These are phyloP conservation scores for Irpex rosettiformis DNA, from an alignment of 1,284 basidiomycete species.

Conservation along the genomic window DNA sequence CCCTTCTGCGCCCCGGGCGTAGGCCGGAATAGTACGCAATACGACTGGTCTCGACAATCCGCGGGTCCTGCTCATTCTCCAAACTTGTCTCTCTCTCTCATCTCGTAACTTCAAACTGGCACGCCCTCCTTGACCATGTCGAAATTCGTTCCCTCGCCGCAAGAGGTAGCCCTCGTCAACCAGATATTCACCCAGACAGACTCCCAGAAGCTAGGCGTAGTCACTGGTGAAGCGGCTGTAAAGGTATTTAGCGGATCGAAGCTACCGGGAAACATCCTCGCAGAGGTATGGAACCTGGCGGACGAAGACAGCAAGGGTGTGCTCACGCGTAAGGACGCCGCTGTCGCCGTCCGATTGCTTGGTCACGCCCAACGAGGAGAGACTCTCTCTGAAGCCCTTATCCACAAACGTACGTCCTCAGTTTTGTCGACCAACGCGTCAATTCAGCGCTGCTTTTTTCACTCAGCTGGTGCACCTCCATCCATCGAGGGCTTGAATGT, in stretches of 20 bases:
- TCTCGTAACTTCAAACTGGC: conserved; percentile 11
- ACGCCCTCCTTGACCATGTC: conserved; percentile 42
- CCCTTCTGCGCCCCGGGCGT: background rate
- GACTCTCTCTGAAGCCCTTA: conserved; percentile 54
- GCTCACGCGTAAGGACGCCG: conserved; percentile 83
- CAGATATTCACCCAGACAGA: conserved; percentile 70
- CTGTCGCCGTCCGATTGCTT: conserved; percentile 85
- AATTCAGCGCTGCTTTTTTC: conserved; percentile 11
- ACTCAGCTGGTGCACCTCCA: conserved; percentile 77
- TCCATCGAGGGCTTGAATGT: conserved; percentile 71
- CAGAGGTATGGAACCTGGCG: conserved; percentile 92
- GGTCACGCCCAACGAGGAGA: conserved; percentile 92
- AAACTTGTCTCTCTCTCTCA: conserved; percentile 6
- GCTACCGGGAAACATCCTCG: conserved; percentile 74
- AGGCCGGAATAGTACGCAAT: conserved; percentile 1
- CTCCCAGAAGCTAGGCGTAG: conserved; percentile 73
- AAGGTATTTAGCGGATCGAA: conserved; percentile 78
- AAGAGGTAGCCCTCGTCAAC: conserved; percentile 65
- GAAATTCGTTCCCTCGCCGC: conserved; percentile 60
- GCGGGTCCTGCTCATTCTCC: background rate
- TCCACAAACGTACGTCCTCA: conserved; percentile 60
- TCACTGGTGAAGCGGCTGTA: conserved; percentile 85
- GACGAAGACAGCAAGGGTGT: conserved; percentile 94
- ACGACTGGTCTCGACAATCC: background rate
- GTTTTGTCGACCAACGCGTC: conserved; percentile 12